These are phyloP conservation scores for Primulina huaijiensis DNA, from an alignment of 257 asterid genomes.

Conservation along the genomic window DNA sequence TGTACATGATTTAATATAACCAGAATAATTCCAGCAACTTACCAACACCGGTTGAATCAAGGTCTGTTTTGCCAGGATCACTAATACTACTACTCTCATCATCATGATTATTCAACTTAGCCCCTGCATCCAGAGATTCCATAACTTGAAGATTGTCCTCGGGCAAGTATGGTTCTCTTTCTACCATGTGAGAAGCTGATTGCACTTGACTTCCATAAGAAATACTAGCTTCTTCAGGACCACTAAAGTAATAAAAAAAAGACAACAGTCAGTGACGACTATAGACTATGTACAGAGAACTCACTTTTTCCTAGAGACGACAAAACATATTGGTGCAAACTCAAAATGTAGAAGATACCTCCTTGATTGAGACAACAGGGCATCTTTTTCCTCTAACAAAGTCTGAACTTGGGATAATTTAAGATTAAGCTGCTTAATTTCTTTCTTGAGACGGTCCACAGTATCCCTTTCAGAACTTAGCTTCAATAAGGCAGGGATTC, in stretches of 20 bases:
- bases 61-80: constrained; percentile 28
- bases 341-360: constrained; percentile 41
- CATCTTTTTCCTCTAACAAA: constrained; percentile 71
- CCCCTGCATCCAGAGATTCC: constrained; percentile 39
- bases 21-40: constrained; percentile 27
- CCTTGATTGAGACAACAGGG: constrained; percentile 45
- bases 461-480: constrained; percentile 75
- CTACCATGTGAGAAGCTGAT: constrained; percentile 34
- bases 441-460: constrained; percentile 70
- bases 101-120: constrained; percentile 28
- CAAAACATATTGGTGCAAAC: constrained; percentile 20
- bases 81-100: constrained; percentile 37
- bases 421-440: constrained; percentile 67
- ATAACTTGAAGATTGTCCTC: constrained; percentile 31
- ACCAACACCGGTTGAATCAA: constrained; percentile 35
- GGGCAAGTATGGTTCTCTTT: constrained; percentile 33
- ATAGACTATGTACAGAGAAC: background rate
- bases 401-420: constrained; percentile 69
- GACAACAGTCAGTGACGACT: constrained; percentile 25
- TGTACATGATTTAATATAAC: background rate
- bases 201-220: constrained; percentile 33
- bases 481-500: constrained; percentile 93
- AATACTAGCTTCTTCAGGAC: constrained; percentile 42
- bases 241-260: constrained; percentile 31
- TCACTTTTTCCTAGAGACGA: constrained; percentile 1